Conservation (phyloP, 495 filamentous ascomycete species). For the Aspergillus sclerotioniger region DNA sequence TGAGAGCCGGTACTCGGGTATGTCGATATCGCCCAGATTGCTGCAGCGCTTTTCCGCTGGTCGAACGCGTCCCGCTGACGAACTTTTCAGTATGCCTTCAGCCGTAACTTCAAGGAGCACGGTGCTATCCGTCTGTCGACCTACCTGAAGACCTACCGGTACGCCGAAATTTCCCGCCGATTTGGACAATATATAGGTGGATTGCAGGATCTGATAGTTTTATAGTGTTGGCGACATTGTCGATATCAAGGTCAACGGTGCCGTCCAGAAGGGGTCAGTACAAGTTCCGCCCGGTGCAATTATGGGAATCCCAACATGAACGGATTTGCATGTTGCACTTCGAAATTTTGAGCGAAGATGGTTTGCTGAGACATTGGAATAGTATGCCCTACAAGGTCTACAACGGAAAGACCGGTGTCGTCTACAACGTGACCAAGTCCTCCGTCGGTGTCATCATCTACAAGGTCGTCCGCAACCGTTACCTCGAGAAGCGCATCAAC, state of each 20-base stretch:
- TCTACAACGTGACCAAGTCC: slow-evolving; percentile 98
- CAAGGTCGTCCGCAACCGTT: slow-evolving; percentile 97
- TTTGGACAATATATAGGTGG: slow-evolving; percentile 12
- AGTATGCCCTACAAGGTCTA: slow-evolving; percentile 99
- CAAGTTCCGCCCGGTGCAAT: slow-evolving; percentile 19
- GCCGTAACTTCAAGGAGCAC: slow-evolving; percentile 87
- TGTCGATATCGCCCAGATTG: slow-evolving; percentile 30
- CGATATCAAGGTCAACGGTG: slow-evolving; percentile 94
- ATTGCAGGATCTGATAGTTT: slow-evolving; percentile 28
- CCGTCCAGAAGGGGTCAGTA: slow-evolving; percentile 94
- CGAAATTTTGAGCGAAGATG: slow-evolving; percentile 15
- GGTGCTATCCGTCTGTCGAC: slow-evolving; percentile 86
- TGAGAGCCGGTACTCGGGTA: slow-evolving; percentile 89
- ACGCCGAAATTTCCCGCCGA: slow-evolving; percentile 29
- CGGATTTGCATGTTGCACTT: slow-evolving; percentile 9
- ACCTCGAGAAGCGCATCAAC: slow-evolving; percentile 99
- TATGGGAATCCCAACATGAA: slow-evolving; percentile 17
- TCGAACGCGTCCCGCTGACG: slow-evolving; percentile 30
- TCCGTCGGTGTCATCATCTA: slow-evolving; percentile 96
- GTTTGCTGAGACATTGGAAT: slow-evolving; percentile 36
- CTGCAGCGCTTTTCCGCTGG: slow-evolving; percentile 10
- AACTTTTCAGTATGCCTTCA: slow-evolving; percentile 76
- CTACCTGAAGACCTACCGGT: slow-evolving; percentile 90
- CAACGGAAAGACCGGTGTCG: slow-evolving; percentile 96
- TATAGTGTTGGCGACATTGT: slow-evolving; percentile 94